Conservation (phyloP, 1,139 yeast genomes). For the Yamadazyma atlantica region DNA sequence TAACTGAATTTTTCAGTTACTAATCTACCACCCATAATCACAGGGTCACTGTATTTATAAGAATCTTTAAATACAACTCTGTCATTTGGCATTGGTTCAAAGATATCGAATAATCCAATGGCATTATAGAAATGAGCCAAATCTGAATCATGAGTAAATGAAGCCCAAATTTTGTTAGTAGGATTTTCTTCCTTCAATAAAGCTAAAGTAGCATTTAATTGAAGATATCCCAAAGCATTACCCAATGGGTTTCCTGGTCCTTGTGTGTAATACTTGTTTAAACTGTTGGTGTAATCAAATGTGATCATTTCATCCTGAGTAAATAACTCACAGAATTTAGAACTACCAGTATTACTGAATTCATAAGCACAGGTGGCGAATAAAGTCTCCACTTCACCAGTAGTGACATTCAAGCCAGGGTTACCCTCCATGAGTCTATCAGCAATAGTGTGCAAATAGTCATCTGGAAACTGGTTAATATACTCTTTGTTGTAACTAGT, state of each 20-base stretch:
- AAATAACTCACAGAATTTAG: conserved; percentile 53
- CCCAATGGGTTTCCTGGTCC: conserved; percentile 49
- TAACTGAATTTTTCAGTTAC: conserved; percentile 49
- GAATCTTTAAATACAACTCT: conserved; percentile 38
- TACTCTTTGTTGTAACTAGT: conserved; percentile 8
- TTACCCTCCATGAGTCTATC: conserved; percentile 38
- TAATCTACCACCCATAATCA: conserved; percentile 58
- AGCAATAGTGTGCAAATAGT: conserved; percentile 38
- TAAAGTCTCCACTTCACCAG: conserved; percentile 39
- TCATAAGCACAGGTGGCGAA: conserved; percentile 55
- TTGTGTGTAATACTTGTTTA: conserved; percentile 44
- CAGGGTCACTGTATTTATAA: conserved; percentile 47
- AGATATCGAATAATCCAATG: conserved; percentile 44
- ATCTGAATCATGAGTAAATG: conserved; percentile 61
- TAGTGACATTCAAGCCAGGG: conserved; percentile 38
- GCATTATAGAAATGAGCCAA: conserved; percentile 50
- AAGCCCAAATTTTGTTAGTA: conserved; percentile 38
- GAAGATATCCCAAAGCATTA: conserved; percentile 28
- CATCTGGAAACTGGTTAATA: conserved; percentile 18
- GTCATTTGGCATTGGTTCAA: conserved; percentile 29
- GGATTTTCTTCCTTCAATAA: conserved; percentile 24
- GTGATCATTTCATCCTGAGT: conserved; percentile 48
- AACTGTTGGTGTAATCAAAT: conserved; percentile 44
- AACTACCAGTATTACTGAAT: conserved; percentile 46
- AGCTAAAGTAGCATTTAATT: conserved; percentile 30